Base-by-base conservation (phyloP, 106 monocot genomes). In the Allium sativum region DNA sequence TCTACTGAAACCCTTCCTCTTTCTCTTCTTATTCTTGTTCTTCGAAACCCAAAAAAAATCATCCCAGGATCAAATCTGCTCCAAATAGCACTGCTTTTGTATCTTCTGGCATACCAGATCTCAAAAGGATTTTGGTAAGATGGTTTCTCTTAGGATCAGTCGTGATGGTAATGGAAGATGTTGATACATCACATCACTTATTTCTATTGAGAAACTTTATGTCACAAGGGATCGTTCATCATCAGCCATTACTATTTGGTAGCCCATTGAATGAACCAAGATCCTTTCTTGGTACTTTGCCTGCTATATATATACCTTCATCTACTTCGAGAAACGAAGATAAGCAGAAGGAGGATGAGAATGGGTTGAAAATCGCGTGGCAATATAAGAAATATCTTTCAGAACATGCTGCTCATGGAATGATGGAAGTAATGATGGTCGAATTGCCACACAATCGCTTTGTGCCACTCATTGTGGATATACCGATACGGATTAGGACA, bases 341-440 rank as follows among this genome's bases (percentile, higher is more conserved):
- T 18, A 61, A 61, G 20, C 54, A 50, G 0, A 31, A 31, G 40
- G 72, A 58, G 42, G 78, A 31, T 31, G 31, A 69, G 58, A 81
- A 81, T 71, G 79, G 73, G 10, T 69, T 90, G 69, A 73, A 90
- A 61, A 95, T 95, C 45, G 95, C 95, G 10, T 95, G 95, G 95
- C 95, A 90, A 66, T 95, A 95, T 73, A 95, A 82, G 79, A 95
- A 95, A 66, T 95, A 95, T 44, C 90, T 95, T 64, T 89, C 76
- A 41, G 84, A 79, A 55, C 74, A 90, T 68, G 70, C 73, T 21
- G 10, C 12, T 74, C 64, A 70, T 7, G 70, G 72, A 74, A 74
- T 61, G 72, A 81, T 73, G 65, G 63, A 10, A 64, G 69, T 20
- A 72, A 31, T 75, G 82, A 74, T 70, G 91, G 87, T 53, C 81